phyloP scores from a whole-genome alignment of 176 grass and related monocot genomes.

The Zoysia japonica region DNA sequence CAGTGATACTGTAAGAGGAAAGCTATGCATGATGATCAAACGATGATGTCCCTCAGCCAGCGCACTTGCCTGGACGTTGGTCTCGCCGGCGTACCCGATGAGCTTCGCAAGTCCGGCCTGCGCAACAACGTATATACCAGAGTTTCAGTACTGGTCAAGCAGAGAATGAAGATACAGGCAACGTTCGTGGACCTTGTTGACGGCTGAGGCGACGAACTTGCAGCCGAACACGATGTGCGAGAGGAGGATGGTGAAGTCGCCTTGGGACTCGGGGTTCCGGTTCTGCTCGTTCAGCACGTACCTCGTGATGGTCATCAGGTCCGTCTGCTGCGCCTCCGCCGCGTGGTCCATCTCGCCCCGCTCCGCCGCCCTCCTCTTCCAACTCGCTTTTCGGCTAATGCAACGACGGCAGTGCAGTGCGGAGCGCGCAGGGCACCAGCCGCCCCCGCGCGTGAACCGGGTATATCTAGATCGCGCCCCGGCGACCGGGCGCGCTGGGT shows the following conservation, averaged over 20 bases:
- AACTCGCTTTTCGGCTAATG: too few relatives aligned
- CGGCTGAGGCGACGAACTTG: constrained; percentile 95
- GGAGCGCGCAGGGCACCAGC: neutral
- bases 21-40: neutral
- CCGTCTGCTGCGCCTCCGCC: constrained; percentile 78
- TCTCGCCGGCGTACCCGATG: constrained; percentile 86
- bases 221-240: constrained; percentile 97
- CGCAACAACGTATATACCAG: neutral
- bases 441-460: neutral
- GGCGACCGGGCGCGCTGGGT: neutral
- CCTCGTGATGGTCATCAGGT: constrained; percentile 96
- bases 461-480: constrained; percentile 6
- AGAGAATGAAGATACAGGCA: neutral
- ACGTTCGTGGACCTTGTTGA: constrained; percentile 63
- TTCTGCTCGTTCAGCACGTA: constrained; percentile 96
- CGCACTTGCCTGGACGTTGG: constrained; percentile 77
- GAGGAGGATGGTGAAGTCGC: constrained; percentile 97
- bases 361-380: neutral
- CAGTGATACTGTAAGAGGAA: neutral
- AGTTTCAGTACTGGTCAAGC: neutral
- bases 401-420: neutral
- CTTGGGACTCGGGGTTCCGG: constrained; percentile 69
- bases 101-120: constrained; percentile 92
- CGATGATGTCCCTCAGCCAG: too few relatives aligned
- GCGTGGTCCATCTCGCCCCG: constrained; percentile 73